Evolutionary conservation across 805 yeast species (phyloP), one percentile per base, ranked within the genome.

Genomic region (Metschnikowia drakensbergensis): DNA sequence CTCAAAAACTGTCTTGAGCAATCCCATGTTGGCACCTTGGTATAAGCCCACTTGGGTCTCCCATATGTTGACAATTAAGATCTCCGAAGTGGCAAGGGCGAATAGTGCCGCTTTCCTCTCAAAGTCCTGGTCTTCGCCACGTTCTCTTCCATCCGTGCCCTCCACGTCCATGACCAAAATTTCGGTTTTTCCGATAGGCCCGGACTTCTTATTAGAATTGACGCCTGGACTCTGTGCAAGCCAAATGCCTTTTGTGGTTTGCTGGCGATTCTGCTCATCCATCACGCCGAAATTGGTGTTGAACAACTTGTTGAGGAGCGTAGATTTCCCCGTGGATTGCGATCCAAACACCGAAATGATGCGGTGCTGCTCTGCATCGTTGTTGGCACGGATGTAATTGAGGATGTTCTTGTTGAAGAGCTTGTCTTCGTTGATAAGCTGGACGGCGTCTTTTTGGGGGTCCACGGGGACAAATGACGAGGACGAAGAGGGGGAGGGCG

Each of bases 91-190:
- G 8, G 97, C 81, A 52, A 94, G 73, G 0, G 99, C 98, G 72
- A 94, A 94, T 37, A 94, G 71, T 0, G 98, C 98, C 1, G 97
- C 91, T 58, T 94, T 94, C 49, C 99, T 80, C 68, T 94, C 99
- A 66, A 94, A 94, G 68, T 94, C 99, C 67, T 94, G 97, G 67
- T 94, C 98, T 60, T 94, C 99, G 26, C 98, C 98, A 48, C 97
- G 80, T 68, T 94, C 99, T 51, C 97, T 79, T 42, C 99, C 98
- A 69, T 94, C 99, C 0, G 97, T 91, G 42, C 99, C 99, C 69
- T 94, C 99, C n/a, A 94, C 98, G 63, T 94, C 99, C 78, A 94
- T 79, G 2, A 94, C 95, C 52, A 88, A 77, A 8, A 89, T 73
- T 53, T 81, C 74, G 27, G 30, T 54, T 48, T 6, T 46, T 35